Evolutionary conservation across 257 asterid species (phyloP).

Genomic region (Solanum chaucha): DNA sequence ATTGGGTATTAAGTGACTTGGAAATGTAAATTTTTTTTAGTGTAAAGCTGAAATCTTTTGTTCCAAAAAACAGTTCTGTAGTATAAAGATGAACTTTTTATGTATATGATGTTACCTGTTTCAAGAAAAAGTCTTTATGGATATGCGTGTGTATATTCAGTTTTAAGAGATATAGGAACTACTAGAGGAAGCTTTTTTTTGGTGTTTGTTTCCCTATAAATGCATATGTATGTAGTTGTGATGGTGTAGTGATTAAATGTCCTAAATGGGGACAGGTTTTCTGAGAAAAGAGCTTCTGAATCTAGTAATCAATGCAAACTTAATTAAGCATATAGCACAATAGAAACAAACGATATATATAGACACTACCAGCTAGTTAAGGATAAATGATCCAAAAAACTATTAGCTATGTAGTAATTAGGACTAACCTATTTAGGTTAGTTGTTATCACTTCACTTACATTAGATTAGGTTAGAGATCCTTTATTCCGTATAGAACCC

Average conservation of each 20-base stretch:
- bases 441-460: neutral
- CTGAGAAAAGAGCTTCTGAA: neutral
- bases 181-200: neutral
- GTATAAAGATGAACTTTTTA: neutral
- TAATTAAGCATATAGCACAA: neutral
- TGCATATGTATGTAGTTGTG: neutral
- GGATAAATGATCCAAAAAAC: neutral
- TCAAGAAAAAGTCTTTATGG: neutral
- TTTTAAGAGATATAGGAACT: neutral
- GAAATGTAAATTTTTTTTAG: neutral
- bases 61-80: neutral
- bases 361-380: neutral
- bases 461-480: neutral
- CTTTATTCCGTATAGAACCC: neutral
- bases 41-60: neutral
- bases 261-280: neutral
- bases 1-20: neutral
- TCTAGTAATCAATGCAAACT: neutral
- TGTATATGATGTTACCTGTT: neutral
- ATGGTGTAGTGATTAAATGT: neutral
- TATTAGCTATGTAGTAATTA: neutral
- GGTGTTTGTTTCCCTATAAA: neutral
- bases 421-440: neutral
- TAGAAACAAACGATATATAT: neutral
- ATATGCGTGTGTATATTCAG: neutral